Conservation (phyloP, 1,284 basidiomycete species). For the Malassezia nana region DNA sequence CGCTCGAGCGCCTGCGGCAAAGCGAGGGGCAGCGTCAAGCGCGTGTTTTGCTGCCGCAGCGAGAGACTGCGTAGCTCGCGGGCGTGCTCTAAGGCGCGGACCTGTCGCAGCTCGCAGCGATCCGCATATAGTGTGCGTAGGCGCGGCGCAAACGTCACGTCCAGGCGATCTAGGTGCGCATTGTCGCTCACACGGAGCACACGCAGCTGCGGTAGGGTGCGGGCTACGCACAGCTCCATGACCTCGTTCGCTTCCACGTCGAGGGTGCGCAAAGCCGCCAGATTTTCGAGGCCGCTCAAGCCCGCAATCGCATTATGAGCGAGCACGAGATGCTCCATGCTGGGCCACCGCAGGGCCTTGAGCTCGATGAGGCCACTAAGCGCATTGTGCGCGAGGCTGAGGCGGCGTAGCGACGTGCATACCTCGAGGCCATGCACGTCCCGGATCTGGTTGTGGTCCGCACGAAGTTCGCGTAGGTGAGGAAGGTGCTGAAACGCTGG, state of each 20-base stretch:
- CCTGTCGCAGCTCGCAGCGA: slow-evolving; percentile 61
- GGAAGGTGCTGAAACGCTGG: slow-evolving; percentile 23
- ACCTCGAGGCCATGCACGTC: slow-evolving; percentile 68
- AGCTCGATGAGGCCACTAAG: slow-evolving; percentile 57
- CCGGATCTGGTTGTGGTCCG: slow-evolving; percentile 70
- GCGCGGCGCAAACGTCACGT: slow-evolving; percentile 61
- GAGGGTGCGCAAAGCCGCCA: slow-evolving; percentile 60
- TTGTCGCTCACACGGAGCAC: slow-evolving; percentile 79
- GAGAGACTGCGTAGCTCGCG: slow-evolving; percentile 76
- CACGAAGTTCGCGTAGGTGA: slow-evolving; percentile 76
- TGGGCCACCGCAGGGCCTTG: slow-evolving; percentile 23
- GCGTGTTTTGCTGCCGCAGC: slow-evolving; percentile 64
- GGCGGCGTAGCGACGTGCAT: slow-evolving; percentile 58
- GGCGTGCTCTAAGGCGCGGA: slow-evolving; percentile 54
- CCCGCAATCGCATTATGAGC: slow-evolving; percentile 62
- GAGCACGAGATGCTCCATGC: slow-evolving; percentile 69
- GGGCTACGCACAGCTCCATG: slow-evolving; percentile 50
- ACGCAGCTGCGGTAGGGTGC: slow-evolving; percentile 50
- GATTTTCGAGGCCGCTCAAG: slow-evolving; percentile 22
- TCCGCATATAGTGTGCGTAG: slow-evolving; percentile 86
- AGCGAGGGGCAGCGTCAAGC: slow-evolving; percentile 54
- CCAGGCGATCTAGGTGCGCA: slow-evolving; percentile 57
- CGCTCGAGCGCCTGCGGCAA: slow-evolving; percentile 67
- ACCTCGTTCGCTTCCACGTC: slow-evolving; percentile 72
- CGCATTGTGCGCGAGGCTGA: slow-evolving; percentile 70